A percentile compares a stretch with the other conserved stretches of the same genome.
These are phyloP conservation scores for Pisolithus marmoratus DNA, from an alignment of 768 basidiomycete species.

Conservation along the genomic window DNA sequence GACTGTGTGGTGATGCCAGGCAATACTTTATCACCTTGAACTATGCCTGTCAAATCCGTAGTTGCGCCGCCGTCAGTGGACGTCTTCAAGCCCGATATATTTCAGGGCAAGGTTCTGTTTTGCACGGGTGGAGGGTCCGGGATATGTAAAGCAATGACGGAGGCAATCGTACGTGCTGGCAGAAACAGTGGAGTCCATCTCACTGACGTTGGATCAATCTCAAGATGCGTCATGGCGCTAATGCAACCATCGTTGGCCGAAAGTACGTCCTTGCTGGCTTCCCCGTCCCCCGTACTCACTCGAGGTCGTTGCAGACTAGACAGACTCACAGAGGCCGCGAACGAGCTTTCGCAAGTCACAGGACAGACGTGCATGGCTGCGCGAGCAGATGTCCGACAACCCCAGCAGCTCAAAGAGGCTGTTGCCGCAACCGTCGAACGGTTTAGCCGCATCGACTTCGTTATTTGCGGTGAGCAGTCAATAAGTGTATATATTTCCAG, in stretches of 20 bases:
- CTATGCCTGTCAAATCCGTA: conserved; percentile 38
- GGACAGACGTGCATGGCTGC: conserved; percentile 66
- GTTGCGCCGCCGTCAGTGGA: conserved; percentile 41
- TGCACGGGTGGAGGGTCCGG: conserved; percentile 92
- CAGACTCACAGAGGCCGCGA: conserved; percentile 62
- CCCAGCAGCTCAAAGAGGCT: conserved; percentile 65
- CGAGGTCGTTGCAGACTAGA: conserved; percentile 46
- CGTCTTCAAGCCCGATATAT: conserved; percentile 74
- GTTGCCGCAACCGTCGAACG: conserved; percentile 66
- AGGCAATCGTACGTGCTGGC: conserved; percentile 61
- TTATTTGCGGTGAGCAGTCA: conserved; percentile 71
- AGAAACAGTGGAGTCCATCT: not conserved
- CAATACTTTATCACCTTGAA: too few relatives aligned
- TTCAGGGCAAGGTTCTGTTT: conserved; percentile 86
- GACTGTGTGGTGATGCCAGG: too few relatives aligned
- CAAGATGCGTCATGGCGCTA: conserved; percentile 80
- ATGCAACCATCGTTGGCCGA: conserved; percentile 78
- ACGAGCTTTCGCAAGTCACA: conserved; percentile 64
- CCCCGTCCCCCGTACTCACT: not conserved
- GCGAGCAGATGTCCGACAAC: conserved; percentile 80
- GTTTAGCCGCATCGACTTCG: conserved; percentile 90
- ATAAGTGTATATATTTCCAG: not conserved
- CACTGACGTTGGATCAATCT: not conserved
- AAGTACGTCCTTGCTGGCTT: conserved; percentile 48
- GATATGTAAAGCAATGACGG: conserved; percentile 86